Evolutionary conservation across 2,329 filamentous ascomycete genomes (phyloP).

Genomic region (Alternaria panax): DNA sequence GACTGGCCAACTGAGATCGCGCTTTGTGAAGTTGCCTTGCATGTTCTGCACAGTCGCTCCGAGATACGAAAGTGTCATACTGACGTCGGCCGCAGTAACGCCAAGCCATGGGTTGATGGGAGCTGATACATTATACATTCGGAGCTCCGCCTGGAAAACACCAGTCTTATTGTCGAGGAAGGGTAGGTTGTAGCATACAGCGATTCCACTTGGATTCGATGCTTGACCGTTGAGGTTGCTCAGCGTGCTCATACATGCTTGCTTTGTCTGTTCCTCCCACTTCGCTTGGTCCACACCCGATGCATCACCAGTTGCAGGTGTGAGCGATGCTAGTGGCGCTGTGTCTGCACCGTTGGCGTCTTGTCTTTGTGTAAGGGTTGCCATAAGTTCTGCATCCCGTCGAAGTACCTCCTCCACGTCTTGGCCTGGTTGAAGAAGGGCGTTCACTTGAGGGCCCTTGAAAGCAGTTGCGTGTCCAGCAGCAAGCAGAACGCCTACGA

Average conservation of each 20-base stretch:
- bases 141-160: slow-evolving; percentile 77
- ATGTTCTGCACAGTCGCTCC: slow-evolving; percentile 53
- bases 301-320: slow-evolving; percentile 46
- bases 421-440: slow-evolving; percentile 38
- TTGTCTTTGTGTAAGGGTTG: slow-evolving; percentile 48
- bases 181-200: slow-evolving; percentile 83
- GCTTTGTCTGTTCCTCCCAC: slow-evolving; percentile 49
- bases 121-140: slow-evolving; percentile 73
- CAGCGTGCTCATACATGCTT: slow-evolving; percentile 68
- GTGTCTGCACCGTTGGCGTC: slow-evolving; percentile 35
- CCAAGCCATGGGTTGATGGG: slow-evolving; percentile 59
- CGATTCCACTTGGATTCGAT: slow-evolving; percentile 77
- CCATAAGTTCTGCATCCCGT: slow-evolving; percentile 44
- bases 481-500: slow-evolving; percentile 43
- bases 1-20: slow-evolving; percentile 36
- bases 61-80: slow-evolving; percentile 52
- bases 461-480: slow-evolving; percentile 42
- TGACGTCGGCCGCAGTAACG: slow-evolving; percentile 50
- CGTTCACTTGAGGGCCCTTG: slow-evolving; percentile 33
- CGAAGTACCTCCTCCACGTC: slow-evolving; percentile 45
- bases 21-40: slow-evolving; percentile 43
- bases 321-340: slow-evolving; percentile 42
- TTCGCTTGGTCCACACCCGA: slow-evolving; percentile 38
- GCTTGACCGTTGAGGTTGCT: slow-evolving; percentile 61
- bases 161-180: slow-evolving; percentile 72